Conservation (phyloP, 192 early-diverging fungal species). For the Mortierella claussenii region DNA sequence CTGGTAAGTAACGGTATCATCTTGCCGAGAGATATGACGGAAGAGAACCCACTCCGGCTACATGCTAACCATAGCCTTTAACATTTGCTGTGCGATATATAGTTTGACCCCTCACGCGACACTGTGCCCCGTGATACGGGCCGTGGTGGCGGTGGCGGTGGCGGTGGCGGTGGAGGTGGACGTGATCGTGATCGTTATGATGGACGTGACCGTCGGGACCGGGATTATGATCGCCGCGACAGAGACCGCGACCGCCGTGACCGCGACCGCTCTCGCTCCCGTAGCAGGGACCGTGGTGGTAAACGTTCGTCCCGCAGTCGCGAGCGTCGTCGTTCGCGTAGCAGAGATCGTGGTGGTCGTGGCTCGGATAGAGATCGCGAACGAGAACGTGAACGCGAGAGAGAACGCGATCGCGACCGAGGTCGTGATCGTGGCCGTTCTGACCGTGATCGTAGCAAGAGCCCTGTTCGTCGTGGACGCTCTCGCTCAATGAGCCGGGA, state of each 20-base stretch:
- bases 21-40: background rate
- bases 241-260: constrained; percentile 63
- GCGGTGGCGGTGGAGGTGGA: background rate
- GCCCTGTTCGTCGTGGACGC: constrained; percentile 15
- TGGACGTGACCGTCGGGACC: constrained; percentile 17
- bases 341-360: constrained; percentile 15
- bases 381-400: constrained; percentile 1
- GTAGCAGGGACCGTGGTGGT: constrained; percentile 41
- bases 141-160: constrained; percentile 10
- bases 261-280: constrained; percentile 45
- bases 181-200: constrained; percentile 18
- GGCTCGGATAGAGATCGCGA: constrained; percentile 6
- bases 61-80: background rate
- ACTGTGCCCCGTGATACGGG: constrained; percentile 44
- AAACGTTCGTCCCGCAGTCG: constrained; percentile 15
- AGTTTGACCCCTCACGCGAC: constrained; percentile 36
- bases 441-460: constrained; percentile 8
- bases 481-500: constrained; percentile 10
- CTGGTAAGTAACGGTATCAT: constrained; percentile 58
- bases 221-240: constrained; percentile 21
- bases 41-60: background rate
- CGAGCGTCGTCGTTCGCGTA: constrained; percentile 54
- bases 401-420: background rate
- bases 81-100: background rate
- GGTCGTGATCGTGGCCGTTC: constrained; percentile 6